Conservation (phyloP, 768 basidiomycete genomes). For the Macrolepiota dolichaula region DNA sequence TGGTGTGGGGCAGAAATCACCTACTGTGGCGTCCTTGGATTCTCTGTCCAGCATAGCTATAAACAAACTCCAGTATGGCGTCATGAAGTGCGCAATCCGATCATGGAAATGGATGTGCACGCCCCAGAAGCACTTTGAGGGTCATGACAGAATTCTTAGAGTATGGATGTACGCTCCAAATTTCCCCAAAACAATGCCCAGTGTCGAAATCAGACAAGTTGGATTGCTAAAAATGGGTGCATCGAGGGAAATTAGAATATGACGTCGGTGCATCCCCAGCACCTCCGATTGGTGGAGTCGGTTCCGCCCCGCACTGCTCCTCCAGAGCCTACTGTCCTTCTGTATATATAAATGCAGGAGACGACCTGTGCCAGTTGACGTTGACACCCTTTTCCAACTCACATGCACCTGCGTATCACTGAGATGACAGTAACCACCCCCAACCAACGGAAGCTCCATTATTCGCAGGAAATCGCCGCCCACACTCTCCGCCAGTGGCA, state of each 20-base stretch:
- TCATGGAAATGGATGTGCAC: not conserved
- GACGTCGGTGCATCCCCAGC: constrained; percentile 1
- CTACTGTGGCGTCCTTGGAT: not conserved
- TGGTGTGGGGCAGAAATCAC: too few relatives aligned
- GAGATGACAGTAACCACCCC: constrained; percentile 23
- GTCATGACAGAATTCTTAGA: not conserved
- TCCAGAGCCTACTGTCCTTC: not conserved
- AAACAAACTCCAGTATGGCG: constrained; percentile 6
- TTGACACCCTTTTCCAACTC: constrained; percentile 5
- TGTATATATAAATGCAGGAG: not conserved
- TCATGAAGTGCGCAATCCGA: not conserved
- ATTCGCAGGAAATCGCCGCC: constrained; percentile 37
- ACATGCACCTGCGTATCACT: constrained; percentile 5
- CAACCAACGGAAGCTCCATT: constrained; percentile 35
- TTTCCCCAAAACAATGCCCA: not conserved
- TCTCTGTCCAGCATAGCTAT: not conserved
- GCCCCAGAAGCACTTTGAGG: not conserved
- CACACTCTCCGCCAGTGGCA: constrained; percentile 42
- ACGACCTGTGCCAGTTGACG: not conserved
- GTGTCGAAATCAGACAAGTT: not conserved
- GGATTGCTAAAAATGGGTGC: not conserved
- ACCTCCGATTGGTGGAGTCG: constrained; percentile 10
- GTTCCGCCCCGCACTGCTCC: constrained; percentile 7
- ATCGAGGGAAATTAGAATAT: not conserved
- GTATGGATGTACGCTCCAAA: not conserved